phyloP scores from a whole-genome alignment of 2,329 filamentous ascomycete species.

The Arthrobotrys pseudoclavata region DNA sequence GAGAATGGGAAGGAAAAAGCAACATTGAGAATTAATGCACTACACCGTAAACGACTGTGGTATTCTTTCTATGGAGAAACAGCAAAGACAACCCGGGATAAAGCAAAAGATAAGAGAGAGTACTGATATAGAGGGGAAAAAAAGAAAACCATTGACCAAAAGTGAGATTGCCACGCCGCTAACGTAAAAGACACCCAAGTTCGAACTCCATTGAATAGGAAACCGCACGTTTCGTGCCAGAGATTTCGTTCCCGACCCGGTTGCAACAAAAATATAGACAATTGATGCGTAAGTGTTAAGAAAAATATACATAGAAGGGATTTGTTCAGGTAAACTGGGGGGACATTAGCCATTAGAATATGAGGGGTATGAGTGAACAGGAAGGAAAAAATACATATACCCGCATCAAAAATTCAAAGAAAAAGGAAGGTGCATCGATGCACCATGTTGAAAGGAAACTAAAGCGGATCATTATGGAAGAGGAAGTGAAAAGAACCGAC shows the following conservation, averaged over 20 bases:
- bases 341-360: constrained; percentile 48
- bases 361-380: constrained; percentile 26
- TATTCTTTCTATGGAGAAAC: constrained; percentile 1
- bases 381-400: constrained; percentile 35
- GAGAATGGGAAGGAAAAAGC: constrained; percentile 14
- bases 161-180: constrained; percentile 29
- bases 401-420: constrained; percentile 40
- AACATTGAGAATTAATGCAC: constrained; percentile 24
- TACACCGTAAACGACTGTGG: constrained; percentile 26
- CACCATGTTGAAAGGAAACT: constrained; percentile 20
- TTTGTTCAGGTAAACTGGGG: background rate
- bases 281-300: background rate
- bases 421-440: constrained; percentile 44
- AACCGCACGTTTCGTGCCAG: background rate
- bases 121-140: background rate
- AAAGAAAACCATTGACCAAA: constrained; percentile 5
- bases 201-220: constrained; percentile 38
- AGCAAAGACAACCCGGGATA: constrained; percentile 7
- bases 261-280: constrained; percentile 42
- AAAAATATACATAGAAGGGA: constrained; percentile 46
- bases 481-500: constrained; percentile 3
- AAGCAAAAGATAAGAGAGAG: background rate
- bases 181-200: constrained; percentile 15
- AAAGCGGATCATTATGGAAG: constrained; percentile 12
- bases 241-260: constrained; percentile 1